Evolutionary conservation across 352 stramenopile genomes (phyloP), one percentile per base, ranked within the genome.

Genomic region (Globisporangium cederbergense): DNA sequence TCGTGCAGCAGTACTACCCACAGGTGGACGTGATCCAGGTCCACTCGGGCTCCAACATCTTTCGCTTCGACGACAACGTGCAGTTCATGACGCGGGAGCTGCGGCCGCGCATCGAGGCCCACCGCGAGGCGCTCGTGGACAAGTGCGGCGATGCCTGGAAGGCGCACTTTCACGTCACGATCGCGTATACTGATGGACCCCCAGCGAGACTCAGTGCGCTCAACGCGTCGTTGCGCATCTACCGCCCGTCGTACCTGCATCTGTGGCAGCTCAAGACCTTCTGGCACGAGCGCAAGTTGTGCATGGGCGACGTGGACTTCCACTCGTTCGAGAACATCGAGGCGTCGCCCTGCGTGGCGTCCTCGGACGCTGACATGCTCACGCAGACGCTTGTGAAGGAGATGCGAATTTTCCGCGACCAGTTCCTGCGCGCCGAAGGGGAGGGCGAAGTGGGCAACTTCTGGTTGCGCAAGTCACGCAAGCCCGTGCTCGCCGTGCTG

Each of bases 181-280:
- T 99, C 56, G 96, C 93, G 38, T 99, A 99, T 72, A 95, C 96
- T 0, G 97, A 99, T 76, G 97, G 97, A 0, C 96, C 95, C 34
- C 93, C 96, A 3, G 97, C 97, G 30, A 78, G 97, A 25, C 86
- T 98, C 45, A 97, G 96, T 75, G 97, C 97, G 20, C 90, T 99
- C 61, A 98, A 99, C 72, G 91, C 96, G 14, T 92, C 91, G 38
- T 77, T 99, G 54, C 87, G 97, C 8, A 93, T 93, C 25, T 99
- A 98, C 75, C 67, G 75, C 16, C 96, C 96, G 25, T 97, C 87
- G 30, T 99, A 98, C 59, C 90, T 99, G 67, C 97, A 99, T 77
- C 96, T 99, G 62, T 99, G 96, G 97, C 93, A 99, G 77, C 88
- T 99, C 62, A 99, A 99, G 76, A 99, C 96, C 1, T 99, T 99